Percentiles rank a stretch among this genome's conserved stretches.
Conservation (phyloP, 352 stramenopile species). For the Vaucheria bursata region DNA sequence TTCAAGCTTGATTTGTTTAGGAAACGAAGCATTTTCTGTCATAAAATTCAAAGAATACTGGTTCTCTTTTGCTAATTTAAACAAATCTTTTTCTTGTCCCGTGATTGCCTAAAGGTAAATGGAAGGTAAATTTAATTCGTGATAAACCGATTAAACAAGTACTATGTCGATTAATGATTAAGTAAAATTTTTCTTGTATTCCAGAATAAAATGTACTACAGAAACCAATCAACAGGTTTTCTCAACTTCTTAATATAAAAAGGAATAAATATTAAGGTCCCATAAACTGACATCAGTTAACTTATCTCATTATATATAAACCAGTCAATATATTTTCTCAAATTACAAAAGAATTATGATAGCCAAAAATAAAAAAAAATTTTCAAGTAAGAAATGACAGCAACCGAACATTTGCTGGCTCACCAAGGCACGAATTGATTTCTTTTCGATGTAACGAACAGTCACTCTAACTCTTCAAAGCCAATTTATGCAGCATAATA, state of each 20-base stretch:
- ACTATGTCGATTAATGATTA: not conserved
- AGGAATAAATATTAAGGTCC: not conserved
- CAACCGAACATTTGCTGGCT: too few species aligned
- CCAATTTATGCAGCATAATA: too few species aligned
- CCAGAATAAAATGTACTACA: not conserved
- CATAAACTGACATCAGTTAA: not conserved
- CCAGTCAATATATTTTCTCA: too few species aligned
- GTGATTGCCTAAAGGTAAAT: slow-evolving; percentile 12
- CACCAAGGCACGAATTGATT: too few species aligned
- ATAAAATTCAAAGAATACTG: slow-evolving; percentile 43
- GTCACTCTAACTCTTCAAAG: too few species aligned
- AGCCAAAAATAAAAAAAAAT: too few species aligned
- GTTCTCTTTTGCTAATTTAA: slow-evolving; percentile 40
- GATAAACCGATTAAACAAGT: not conserved
- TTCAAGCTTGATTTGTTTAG: too few species aligned
- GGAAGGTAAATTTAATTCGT: not conserved
- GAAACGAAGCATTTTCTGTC: not conserved
- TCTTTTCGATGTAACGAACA: too few species aligned
- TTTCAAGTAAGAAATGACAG: too few species aligned
- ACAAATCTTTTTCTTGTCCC: slow-evolving; percentile 36
- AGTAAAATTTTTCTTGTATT: not conserved
- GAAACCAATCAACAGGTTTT: not conserved
- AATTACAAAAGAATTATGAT: too few species aligned
- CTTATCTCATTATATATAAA: too few species aligned
- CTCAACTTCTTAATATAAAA: not conserved